Evolutionary conservation across 2,329 filamentous ascomycete genomes (phyloP), one percentile per base, ranked within the genome.

Genomic region (Trematosphaeria pertusa): DNA sequence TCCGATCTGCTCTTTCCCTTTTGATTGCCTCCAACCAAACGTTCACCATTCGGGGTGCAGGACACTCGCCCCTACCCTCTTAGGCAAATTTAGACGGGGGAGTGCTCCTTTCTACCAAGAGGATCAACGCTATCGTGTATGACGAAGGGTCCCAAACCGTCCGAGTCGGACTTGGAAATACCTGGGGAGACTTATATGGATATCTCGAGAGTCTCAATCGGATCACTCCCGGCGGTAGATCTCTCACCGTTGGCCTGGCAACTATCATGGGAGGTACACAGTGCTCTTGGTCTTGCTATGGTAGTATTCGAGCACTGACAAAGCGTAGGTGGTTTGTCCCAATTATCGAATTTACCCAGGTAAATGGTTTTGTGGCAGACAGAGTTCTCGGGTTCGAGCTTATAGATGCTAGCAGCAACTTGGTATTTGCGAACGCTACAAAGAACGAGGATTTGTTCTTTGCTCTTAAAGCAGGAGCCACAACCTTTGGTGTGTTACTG

Each of bases 331-430:
- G 64, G 43, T 56, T 56, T 48, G 5, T 50, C 38, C 68, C 82
- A 56, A 78, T 74, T 41, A 12, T 54, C 31, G 57, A 61, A 36
- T 40, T 54, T 64, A 31, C 74, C n/a, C n/a, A n/a, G n/a, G n/a
- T n/a, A n/a, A n/a, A 78, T 48, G 76, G 76, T 15, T 75, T 75
- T 64, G 71, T 72, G 15, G 71, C 71, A 33, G 74, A 78, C 54
- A 75, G 31, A 42, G 37, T 56, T n/a, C 49, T 50, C 30, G 54
- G 48, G n/a, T 53, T 56, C 18, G 58, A 67, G 38, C 50, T 72
- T 5, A 67, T 74, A 7, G 64, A 73, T 14, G 66, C 69, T 31
- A 52, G 59, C 35, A 71, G 70, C 5, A 21, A 14, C 4, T n/a
- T 46, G 8, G 24, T 43, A 14, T 38, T 21, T 18, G 48, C 37